phyloP scores from a whole-genome alignment of 345 rosid genomes.

The Salix dunnii region DNA sequence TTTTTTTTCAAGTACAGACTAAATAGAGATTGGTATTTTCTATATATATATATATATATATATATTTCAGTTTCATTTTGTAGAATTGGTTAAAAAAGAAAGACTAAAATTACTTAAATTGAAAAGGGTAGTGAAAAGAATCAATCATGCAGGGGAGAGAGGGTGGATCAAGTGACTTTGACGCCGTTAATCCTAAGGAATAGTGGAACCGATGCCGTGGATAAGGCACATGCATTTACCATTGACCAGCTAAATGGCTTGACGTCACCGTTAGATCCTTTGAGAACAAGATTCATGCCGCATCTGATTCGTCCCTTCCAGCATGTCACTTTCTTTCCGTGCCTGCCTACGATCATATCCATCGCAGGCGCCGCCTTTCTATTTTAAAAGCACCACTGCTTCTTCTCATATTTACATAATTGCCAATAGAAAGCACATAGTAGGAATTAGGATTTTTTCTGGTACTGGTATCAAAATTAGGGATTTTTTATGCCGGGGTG shows the following conservation, averaged over 20 bases:
- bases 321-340: not conserved
- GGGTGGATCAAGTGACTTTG: not conserved
- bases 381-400: not conserved
- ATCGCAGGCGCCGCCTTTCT: slow-evolving; percentile 26
- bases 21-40: too few species aligned
- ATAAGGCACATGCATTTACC: slow-evolving; percentile 7
- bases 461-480: not conserved
- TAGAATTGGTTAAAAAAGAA: too few species aligned
- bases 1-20: too few species aligned
- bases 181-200: slow-evolving; percentile 25
- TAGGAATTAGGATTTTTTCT: too few species aligned
- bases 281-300: slow-evolving; percentile 27
- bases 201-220: slow-evolving; percentile 10
- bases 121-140: not conserved
- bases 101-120: too few species aligned
- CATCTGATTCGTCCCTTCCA: slow-evolving; percentile 19
- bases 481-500: not conserved
- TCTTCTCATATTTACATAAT: not conserved
- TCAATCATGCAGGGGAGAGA: not conserved
- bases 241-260: slow-evolving; percentile 2
- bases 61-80: too few species aligned
- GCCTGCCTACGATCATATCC: not conserved
- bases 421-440: slow-evolving; percentile 3
- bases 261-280: slow-evolving; percentile 31
- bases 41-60: too few species aligned